Conservation (phyloP, 768 basidiomycete species). For the Tulasnella sp. region DNA sequence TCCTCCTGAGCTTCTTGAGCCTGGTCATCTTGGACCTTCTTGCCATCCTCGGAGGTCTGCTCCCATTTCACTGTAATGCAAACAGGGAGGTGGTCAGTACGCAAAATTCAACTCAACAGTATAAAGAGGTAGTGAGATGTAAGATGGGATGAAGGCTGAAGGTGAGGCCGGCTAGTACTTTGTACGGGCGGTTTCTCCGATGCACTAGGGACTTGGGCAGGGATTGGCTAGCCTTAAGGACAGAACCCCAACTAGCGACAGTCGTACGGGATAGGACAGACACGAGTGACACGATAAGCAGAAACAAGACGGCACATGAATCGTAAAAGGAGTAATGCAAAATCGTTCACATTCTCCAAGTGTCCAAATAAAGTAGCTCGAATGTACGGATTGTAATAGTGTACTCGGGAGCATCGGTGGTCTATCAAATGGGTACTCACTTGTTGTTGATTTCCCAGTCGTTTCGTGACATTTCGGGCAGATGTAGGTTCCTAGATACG, state of each 20-base stretch:
- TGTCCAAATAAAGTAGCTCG: constrained; percentile 4
- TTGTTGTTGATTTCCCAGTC: constrained; percentile 63
- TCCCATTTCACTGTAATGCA: constrained; percentile 17
- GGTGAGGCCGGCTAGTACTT: background rate
- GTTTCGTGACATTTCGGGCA: constrained; percentile 55
- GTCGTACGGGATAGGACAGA: background rate
- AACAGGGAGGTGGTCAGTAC: background rate
- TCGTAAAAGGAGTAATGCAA: background rate
- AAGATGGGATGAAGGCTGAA: background rate
- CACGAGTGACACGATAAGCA: background rate
- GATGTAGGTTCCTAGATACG: constrained; percentile 53
- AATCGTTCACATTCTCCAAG: constrained; percentile 10
- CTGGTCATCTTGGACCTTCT: constrained; percentile 35
- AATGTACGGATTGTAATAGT: background rate
- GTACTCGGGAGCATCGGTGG: background rate
- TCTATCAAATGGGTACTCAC: constrained; percentile 56
- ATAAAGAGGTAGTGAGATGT: background rate
- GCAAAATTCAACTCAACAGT: background rate
- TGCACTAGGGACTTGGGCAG: background rate
- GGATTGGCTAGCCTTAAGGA: background rate
- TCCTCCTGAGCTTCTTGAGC: constrained; percentile 35
- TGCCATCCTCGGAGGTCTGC: constrained; percentile 20
- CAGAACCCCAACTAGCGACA: background rate
- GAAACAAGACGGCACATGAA: background rate
- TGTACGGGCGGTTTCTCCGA: background rate